Conservation (phyloP, 2,329 filamentous ascomycete genomes). For the Chrysoporthe puriensis region DNA sequence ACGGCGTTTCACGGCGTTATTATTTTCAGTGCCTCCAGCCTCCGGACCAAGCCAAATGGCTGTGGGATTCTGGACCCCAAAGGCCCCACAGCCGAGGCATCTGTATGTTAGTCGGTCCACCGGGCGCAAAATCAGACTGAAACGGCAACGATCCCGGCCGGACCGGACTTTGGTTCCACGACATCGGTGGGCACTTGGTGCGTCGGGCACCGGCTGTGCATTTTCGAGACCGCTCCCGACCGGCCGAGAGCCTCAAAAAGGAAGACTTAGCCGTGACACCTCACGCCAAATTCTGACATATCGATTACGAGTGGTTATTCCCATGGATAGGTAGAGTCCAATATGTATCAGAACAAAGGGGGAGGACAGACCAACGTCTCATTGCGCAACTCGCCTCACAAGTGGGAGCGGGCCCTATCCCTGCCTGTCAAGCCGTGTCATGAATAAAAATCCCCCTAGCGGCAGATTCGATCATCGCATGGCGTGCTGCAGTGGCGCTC, state of each 20-base stretch:
- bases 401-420: not conserved
- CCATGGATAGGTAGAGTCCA: not conserved
- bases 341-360: not conserved
- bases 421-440: not conserved
- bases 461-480: not conserved
- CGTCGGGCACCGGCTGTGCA: slow-evolving; percentile 12
- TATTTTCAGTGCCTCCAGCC: not conserved
- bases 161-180: slow-evolving; percentile 13
- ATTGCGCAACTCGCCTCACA: not conserved
- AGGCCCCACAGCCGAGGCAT: slow-evolving; percentile 16
- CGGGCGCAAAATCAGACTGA: slow-evolving; percentile 15
- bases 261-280: slow-evolving; percentile 8
- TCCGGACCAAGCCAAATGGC: not conserved
- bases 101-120: slow-evolving; percentile 7
- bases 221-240: not conserved
- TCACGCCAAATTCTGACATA: slow-evolving; percentile 6
- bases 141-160: slow-evolving; percentile 11
- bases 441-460: not conserved
- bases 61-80: not conserved
- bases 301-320: not conserved
- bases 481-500: not conserved
- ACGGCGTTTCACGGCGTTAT: not conserved
- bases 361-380: not conserved
- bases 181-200: slow-evolving; percentile 8
- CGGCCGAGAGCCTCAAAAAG: slow-evolving; percentile 8